Evolutionary conservation across 352 stramenopile genomes (phyloP), one percentile per base, ranked within the genome.

Genomic region (Phytophthora crassamura): DNA sequence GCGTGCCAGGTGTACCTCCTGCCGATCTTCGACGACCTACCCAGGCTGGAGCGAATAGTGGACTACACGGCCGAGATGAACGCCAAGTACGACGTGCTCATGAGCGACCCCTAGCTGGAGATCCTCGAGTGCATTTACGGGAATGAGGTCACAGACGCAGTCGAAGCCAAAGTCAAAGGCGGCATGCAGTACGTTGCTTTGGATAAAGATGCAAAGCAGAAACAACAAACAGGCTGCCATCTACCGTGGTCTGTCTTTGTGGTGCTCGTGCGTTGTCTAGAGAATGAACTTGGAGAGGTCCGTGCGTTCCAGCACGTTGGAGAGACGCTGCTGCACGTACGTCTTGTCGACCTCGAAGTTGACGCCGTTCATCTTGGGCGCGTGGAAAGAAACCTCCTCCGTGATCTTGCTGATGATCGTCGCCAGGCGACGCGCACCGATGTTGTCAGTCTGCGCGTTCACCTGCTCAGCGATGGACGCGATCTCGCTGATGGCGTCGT

Each of bases 271-370:
- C 38, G 16, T 58, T 45, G 45, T 39, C 67, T 96, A 99, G 45
- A 99, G 84, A 72, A 99, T 99, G 78, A 98, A 99, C 77, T 98
- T 98, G 40, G 93, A 98, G 16, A 99, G 83, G 74, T 99, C 96
- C 40, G 86, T 97, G 63, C 94, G 91, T 55, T 97, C 89, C 20
- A 99, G 84, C 59, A 99, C 86, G 63, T 98, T 97, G 34, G 88
- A 87, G 32, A 99, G 80, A 43, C 93, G 89, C 61, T 97, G 84
- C 56, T 96, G 74, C 33, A 99, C 97, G 69, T 98, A 96, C 52
- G 77, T 82, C 68, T 98, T 95, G 72, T 97, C 91, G 6, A 99
- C 88, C 18, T 84, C 69, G 35, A 98, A 89, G n/a, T 63, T 77
- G 58, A 90, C 71, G 35, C 82, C 82, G 41, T 78, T 77, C 82